Conservation (phyloP, 1,284 basidiomycete species). For the Melampsora larici-populina region DNA sequence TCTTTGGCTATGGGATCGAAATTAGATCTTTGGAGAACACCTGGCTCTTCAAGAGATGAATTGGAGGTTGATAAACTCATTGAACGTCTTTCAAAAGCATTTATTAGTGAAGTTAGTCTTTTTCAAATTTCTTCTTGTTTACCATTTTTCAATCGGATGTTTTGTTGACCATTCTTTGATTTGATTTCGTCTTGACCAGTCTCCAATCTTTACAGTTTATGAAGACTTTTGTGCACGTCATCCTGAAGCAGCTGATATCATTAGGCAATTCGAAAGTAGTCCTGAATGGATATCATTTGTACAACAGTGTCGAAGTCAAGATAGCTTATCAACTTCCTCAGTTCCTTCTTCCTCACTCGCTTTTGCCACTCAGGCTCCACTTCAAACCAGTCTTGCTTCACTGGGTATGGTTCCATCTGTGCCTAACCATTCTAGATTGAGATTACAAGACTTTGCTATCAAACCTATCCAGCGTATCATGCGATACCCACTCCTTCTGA, state of each 20-base stretch:
- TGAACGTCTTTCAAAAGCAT: conserved; percentile 62
- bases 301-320: conserved; percentile 60
- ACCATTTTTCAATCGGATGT: neutral
- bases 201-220: conserved; percentile 70
- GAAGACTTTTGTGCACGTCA: conserved; percentile 79
- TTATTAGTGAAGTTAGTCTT: conserved; percentile 64
- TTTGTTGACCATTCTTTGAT: neutral
- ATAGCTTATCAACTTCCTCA: conserved; percentile 9
- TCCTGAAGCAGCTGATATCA: conserved; percentile 69
- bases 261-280: conserved; percentile 62
- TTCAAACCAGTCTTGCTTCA: conserved; percentile 11
- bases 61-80: conserved; percentile 55
- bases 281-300: conserved; percentile 78
- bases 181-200: conserved; percentile 57
- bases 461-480: conserved; percentile 51
- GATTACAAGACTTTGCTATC: conserved; percentile 51
- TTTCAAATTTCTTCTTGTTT: conserved; percentile 41
- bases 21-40: conserved; percentile 25
- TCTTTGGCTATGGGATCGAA: conserved; percentile 36
- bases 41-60: conserved; percentile 52
- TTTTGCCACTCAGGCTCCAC: conserved; percentile 13
- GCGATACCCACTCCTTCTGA: conserved; percentile 51
- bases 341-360: conserved; percentile 53
- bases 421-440: conserved; percentile 43
- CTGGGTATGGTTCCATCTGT: neutral